Evolutionary conservation across 2,329 filamentous ascomycete species (phyloP), one percentile per base, ranked within the genome.

Genomic region (Coleophoma cylindrospora): DNA sequence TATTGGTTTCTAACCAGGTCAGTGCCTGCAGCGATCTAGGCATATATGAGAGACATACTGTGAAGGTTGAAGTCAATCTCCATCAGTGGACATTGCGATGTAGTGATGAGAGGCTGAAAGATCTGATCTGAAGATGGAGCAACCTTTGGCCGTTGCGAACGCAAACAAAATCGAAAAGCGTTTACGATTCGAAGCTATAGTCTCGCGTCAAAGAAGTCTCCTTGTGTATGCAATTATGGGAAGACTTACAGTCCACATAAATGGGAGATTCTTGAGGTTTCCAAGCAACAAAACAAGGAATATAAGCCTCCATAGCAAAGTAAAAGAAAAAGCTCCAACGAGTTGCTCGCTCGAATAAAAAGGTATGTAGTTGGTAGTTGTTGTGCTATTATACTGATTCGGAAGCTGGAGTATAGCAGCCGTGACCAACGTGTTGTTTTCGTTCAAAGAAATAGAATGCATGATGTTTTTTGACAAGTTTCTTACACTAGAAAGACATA

Each of bases 31-130:
- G 27, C 7, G 27, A 27, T 27, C 27, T 19, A 22, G 11, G 12
- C 3, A 17, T 40, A 17, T 40, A 17, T 40, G 14, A 4, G 11
- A 4, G 34, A 49, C 54, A 48, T 27, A 55, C 57, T 88, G 70
- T 88, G 84, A 50, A 86, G 61, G 67, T 89, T 88, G 71, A 87
- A 87, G 65, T 89, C 86, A 57, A 76, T 84, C 66, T 89, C 84
- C 54, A 80, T 70, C 40, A 84, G 68, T 0, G 81, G 77, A 11
- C 83, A 77, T 57, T 77, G 76, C 1, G 81, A 80, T 22, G 73
- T 72, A n/a, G 82, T 81, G 43, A 84, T 79, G 27, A 81, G 66
- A 17, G 84, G 79, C 33, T 77, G 74, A 66, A 89, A 89, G 46
- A 89, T 74, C 37, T 80, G 75, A 54, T 76, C 69, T 0, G 76